Evolutionary conservation across 2,329 filamentous ascomycete species (phyloP).

Genomic region (Phaeosphaeriaceae sp.): DNA sequence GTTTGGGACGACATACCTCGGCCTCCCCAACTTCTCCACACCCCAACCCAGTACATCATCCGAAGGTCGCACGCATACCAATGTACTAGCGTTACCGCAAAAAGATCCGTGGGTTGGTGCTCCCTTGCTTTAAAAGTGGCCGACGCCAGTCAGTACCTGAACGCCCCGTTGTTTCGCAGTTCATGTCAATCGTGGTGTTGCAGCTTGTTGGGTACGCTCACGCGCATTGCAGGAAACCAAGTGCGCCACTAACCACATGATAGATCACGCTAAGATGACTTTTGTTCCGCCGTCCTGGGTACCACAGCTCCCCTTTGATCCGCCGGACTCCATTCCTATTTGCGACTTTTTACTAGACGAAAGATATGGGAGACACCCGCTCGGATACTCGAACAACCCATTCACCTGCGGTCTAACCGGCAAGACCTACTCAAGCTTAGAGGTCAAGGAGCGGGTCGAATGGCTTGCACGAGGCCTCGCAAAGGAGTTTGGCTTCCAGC

Average conservation of each 20-base stretch:
- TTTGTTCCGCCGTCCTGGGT: slow-evolving; percentile 69
- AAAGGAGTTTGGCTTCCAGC: slow-evolving; percentile 73
- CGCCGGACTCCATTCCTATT: slow-evolving; percentile 77
- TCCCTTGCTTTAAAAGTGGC: not conserved
- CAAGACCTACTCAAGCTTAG: slow-evolving; percentile 66
- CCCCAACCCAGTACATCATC: too few relatives aligned
- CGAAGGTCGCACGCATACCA: too few relatives aligned
- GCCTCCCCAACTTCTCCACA: slow-evolving; percentile 20
- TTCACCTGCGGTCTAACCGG: slow-evolving; percentile 80
- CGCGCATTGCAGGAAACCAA: too few relatives aligned
- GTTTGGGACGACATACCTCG: slow-evolving; percentile 13
- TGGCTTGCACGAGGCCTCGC: slow-evolving; percentile 70
- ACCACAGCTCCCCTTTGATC: slow-evolving; percentile 65
- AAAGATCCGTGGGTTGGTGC: not conserved
- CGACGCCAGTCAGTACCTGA: not conserved
- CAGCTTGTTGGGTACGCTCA: not conserved
- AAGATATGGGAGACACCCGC: slow-evolving; percentile 68
- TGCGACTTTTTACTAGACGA: slow-evolving; percentile 80
- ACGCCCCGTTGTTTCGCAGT: not conserved
- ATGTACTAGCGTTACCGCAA: not conserved
- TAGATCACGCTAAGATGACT: slow-evolving; percentile 44
- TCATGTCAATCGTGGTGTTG: not conserved
- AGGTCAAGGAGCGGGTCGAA: slow-evolving; percentile 71
- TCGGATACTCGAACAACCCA: slow-evolving; percentile 69
- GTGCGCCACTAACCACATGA: too few relatives aligned